Percentiles rank a stretch among this genome's conserved stretches.
Conservation (phyloP, 2,329 filamentous ascomycete species). For the Penicillium sp. region DNA sequence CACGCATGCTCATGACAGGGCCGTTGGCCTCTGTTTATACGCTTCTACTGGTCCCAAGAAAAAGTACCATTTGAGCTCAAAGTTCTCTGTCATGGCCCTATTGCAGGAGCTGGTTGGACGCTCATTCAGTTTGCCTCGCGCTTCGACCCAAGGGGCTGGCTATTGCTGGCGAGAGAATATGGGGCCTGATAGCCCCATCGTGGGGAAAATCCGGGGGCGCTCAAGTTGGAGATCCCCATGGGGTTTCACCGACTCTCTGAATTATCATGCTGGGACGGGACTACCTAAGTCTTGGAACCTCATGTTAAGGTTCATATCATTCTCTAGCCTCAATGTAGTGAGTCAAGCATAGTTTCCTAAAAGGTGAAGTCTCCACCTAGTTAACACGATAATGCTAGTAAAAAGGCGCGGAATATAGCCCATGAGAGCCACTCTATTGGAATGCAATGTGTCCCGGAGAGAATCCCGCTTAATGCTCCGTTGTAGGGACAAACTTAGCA, state of each 20-base stretch:
- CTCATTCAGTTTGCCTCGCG: no score
- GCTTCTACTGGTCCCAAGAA: background rate
- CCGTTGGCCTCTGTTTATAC: background rate
- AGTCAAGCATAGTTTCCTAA: background rate
- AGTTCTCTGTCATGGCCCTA: background rate
- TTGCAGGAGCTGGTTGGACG: background rate
- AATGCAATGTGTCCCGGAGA: no score
- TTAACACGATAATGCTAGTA: no score
- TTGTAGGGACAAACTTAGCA: no score
- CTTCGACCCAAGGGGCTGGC: background rate
- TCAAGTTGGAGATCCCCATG: conserved; percentile 11
- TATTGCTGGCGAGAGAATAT: conserved; percentile 2
- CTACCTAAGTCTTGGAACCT: background rate
- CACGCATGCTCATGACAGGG: background rate
- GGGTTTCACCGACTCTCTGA: conserved; percentile 2
- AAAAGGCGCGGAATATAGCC: no score
- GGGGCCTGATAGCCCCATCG: conserved; percentile 10
- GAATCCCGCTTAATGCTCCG: no score
- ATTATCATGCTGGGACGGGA: no score
- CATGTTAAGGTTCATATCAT: background rate
- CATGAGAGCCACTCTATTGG: no score
- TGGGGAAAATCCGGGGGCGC: conserved; percentile 1
- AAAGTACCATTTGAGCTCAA: background rate
- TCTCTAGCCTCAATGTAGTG: background rate
- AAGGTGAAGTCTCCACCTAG: no score